Evolutionary conservation across 805 yeast genomes (phyloP), one percentile per base, ranked within the genome.

Genomic region (Candida verbasci): DNA sequence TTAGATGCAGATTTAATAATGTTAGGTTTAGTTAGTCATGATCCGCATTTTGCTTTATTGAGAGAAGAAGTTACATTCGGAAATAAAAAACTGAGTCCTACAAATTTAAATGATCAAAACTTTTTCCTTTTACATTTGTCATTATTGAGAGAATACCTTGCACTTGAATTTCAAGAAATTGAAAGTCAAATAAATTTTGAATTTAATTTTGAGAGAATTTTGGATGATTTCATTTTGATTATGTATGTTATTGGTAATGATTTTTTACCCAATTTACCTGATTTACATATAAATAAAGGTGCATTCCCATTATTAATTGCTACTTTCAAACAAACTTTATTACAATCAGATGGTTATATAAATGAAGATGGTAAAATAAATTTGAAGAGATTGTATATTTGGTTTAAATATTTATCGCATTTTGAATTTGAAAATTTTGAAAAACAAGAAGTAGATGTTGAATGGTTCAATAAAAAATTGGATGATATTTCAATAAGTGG

Each of bases 41-140:
- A 87, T 46, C 95, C 97, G n/a, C 97, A 91, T 61, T 87, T 89
- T 58, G 86, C 95, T 9, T 64, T 93, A 40, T 70, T 93, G 45
- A 82, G 99, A 70, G 99, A 93, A 65, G 97, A 93, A 61, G 98
- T 94, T 16, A 74, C 76, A 0, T 93, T 93, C 65, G 97, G 97
- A 1, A 70, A 76, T 9, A 60, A 58, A 64, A 48, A 44, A 27
- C 47, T 53, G 21, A 50, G 63, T 29, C 52, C 69, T 9, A 63
- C 58, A 22, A 79, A 62, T 45, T 70, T 93, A 26, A 80, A 80
- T 43, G 82, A 82, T 38, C 95, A 91, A 64, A 81, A 75, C 39
- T 93, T 93, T 52, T 86, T 67, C 54, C 62, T 94, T 40, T 68
- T 93, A 47, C 97, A 93, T 61, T 67, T 93, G 27, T 81, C 95